phyloP scores from a whole-genome alignment of 345 rosid genomes.

The Bruguiera sexangula region DNA sequence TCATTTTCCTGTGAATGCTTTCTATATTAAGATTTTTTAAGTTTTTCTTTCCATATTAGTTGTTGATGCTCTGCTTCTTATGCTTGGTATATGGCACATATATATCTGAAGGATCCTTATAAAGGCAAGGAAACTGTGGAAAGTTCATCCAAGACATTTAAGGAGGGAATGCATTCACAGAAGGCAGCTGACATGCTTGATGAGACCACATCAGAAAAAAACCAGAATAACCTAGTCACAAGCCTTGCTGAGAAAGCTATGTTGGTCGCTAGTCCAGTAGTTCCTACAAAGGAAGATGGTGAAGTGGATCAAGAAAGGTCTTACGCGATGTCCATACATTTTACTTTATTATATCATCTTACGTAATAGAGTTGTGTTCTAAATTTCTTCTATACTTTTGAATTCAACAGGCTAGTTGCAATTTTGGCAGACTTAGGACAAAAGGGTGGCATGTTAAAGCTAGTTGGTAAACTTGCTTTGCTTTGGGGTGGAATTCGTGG shows the following conservation, averaged over 20 bases:
- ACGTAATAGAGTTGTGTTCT: conserved; percentile 10
- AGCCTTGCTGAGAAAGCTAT: conserved; percentile 96
- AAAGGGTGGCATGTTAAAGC: conserved; percentile 81
- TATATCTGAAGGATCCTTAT: conserved; percentile 31
- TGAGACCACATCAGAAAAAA: conserved; percentile 37
- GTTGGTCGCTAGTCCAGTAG: conserved; percentile 93
- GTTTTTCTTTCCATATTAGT: not conserved
- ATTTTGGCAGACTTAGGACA: conserved; percentile 86
- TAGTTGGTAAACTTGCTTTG: conserved; percentile 90
- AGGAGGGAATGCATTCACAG: conserved; percentile 32
- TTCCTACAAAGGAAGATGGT: conserved; percentile 89
- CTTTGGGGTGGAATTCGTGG: conserved; percentile 99
- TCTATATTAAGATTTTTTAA: not conserved
- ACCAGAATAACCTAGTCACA: conserved; percentile 45
- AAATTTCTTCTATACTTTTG: conserved; percentile 14
- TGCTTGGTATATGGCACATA: conserved; percentile 2
- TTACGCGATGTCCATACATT: conserved; percentile 1
- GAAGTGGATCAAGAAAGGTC: conserved; percentile 95
- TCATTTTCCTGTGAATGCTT: no score
- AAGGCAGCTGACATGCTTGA: conserved; percentile 40
- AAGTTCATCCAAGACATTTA: conserved; percentile 29
- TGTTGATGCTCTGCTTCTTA: conserved; percentile 1
- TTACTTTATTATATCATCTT: not conserved
- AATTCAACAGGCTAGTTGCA: conserved; percentile 65
- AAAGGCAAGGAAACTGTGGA: conserved; percentile 27